These are phyloP conservation scores for Papiliotrema flavescens DNA, from an alignment of 1,284 basidiomycete genomes.

Conservation along the genomic window DNA sequence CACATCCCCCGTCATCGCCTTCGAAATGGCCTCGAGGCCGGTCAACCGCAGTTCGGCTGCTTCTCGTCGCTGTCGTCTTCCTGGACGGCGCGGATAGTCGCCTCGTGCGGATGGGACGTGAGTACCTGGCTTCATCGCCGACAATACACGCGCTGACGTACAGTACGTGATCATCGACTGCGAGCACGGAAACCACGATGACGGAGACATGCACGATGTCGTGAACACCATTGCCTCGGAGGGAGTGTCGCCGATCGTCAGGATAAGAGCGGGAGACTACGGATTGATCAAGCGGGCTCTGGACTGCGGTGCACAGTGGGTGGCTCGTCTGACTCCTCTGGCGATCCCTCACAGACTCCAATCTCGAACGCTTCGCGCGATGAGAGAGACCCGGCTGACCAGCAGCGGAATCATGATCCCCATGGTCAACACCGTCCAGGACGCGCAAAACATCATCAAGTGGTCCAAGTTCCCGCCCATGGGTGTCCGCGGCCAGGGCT, in stretches of 20 bases:
- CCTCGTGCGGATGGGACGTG: constrained; percentile 7
- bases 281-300: constrained; percentile 36
- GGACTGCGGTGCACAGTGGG: constrained; percentile 39
- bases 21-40: background rate
- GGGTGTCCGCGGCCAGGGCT: constrained; percentile 37
- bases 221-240: constrained; percentile 29
- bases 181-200: constrained; percentile 26
- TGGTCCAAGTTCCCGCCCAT: constrained; percentile 36
- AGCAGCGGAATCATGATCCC: constrained; percentile 36
- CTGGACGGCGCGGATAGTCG: constrained; percentile 6
- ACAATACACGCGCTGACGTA: background rate
- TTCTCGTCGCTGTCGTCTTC: background rate
- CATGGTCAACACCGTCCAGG: constrained; percentile 30
- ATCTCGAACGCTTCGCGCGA: no score
- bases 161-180: constrained; percentile 30
- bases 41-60: background rate
- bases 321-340: background rate
- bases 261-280: constrained; percentile 21
- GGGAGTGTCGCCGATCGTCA: constrained; percentile 29
- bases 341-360: no score
- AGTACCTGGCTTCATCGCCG: background rate
- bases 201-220: constrained; percentile 35
- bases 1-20: background rate
- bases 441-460: constrained; percentile 24
- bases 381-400: background rate